Evolutionary conservation across 2,329 filamentous ascomycete species (phyloP).

Genomic region (Stemphylium beticola): DNA sequence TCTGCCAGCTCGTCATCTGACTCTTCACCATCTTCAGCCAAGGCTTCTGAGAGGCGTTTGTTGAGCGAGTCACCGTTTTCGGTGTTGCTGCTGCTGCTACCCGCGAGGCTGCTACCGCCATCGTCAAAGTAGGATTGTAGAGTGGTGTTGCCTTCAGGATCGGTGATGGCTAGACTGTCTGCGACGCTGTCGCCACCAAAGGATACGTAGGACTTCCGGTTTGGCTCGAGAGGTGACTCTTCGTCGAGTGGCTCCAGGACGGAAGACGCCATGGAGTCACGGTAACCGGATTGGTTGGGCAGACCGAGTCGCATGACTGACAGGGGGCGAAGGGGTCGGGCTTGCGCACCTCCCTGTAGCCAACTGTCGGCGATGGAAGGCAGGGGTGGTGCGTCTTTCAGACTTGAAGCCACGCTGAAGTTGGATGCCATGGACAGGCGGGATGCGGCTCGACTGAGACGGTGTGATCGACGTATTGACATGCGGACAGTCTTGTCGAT

Average conservation of each 20-base stretch:
- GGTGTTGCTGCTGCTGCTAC: constrained; percentile 66
- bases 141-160: constrained; percentile 72
- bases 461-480: constrained; percentile 87
- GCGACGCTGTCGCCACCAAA: constrained; percentile 73
- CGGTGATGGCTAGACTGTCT: constrained; percentile 75
- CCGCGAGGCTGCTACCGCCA: constrained; percentile 73
- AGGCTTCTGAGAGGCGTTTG: constrained; percentile 80
- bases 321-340: constrained; percentile 61
- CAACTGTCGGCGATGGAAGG: constrained; percentile 95
- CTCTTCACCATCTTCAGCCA: constrained; percentile 91
- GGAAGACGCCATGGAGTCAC: constrained; percentile 88
- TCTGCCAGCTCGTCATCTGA: constrained; percentile 86
- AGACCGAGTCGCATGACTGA: constrained; percentile 66
- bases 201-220: constrained; percentile 95
- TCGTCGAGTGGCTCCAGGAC: constrained; percentile 89
- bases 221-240: constrained; percentile 83
- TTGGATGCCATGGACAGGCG: constrained; percentile 93
- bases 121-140: constrained; percentile 87
- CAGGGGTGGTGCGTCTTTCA: constrained; percentile 91
- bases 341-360: constrained; percentile 65
- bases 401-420: constrained; percentile 87
- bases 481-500: constrained; percentile 95
- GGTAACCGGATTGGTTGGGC: constrained; percentile 67
- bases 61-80: constrained; percentile 73
- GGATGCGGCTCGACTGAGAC: constrained; percentile 90